Conservation (phyloP, 75 land plant species). For the Isoetes taiwanensis region DNA sequence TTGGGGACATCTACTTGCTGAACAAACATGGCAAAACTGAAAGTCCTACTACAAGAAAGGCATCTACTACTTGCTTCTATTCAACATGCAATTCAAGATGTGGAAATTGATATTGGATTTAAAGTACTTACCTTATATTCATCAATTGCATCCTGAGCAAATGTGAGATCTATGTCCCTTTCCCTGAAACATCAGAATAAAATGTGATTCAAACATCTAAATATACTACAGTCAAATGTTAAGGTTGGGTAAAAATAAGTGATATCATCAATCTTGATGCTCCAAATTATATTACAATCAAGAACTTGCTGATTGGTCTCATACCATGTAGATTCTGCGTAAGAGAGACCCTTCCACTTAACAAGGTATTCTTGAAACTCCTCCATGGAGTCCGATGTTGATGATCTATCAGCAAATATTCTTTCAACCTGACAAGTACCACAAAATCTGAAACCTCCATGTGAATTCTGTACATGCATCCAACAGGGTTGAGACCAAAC, state of each 20-base stretch:
- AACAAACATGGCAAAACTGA: too few relatives aligned
- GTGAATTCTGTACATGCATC: not conserved
- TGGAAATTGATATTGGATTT: not conserved
- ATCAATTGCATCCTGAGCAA: slow-evolving; percentile 93
- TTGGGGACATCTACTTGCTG: too few relatives aligned
- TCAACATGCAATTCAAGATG: too few relatives aligned
- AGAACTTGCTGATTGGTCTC: not conserved
- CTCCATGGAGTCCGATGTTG: slow-evolving; percentile 41
- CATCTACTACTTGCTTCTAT: too few relatives aligned
- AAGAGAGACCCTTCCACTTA: slow-evolving; percentile 97
- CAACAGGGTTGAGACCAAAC: slow-evolving; percentile 17
- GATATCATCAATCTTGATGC: not conserved
- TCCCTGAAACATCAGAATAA: slow-evolving; percentile 45
- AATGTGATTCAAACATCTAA: not conserved
- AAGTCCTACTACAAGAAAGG: too few relatives aligned
- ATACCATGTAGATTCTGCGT: slow-evolving; percentile 97
- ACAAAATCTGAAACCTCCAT: not conserved
- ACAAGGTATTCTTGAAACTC: slow-evolving; percentile 82
- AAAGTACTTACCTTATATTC: slow-evolving; percentile 73
- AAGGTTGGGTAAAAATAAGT: not conserved
- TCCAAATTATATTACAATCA: not conserved
- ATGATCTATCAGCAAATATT: slow-evolving; percentile 69
- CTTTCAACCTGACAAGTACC: slow-evolving; percentile 66
- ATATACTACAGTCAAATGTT: not conserved
- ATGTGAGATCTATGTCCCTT: slow-evolving; percentile 76